Conservation (phyloP, 805 yeast genomes). For the Schizosaccharomyces japonicus region DNA sequence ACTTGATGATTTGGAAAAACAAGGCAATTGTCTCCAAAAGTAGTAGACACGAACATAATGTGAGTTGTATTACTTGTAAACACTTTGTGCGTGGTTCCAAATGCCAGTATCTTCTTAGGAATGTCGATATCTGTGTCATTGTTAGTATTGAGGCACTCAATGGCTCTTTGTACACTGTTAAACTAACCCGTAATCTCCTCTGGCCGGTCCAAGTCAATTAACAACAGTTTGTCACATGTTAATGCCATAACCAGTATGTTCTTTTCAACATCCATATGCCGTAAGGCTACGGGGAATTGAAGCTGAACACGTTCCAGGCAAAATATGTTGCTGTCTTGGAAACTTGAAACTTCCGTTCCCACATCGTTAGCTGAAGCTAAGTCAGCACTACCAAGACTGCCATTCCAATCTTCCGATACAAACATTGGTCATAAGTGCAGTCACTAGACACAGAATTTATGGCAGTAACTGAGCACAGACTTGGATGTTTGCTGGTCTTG, state of each 20-base stretch:
- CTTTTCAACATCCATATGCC: conserved; percentile 28
- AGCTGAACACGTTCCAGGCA: conserved; percentile 25
- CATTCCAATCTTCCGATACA: not conserved
- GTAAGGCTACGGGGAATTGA: conserved; percentile 26
- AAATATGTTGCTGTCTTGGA: conserved; percentile 9
- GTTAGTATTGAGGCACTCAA: not conserved
- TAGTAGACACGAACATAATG: conserved; percentile 28
- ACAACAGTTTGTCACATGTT: conserved; percentile 27
- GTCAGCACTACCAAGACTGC: not conserved
- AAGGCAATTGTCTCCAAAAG: conserved; percentile 24
- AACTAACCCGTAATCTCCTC: conserved; percentile 25
- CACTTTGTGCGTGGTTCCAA: conserved; percentile 17
- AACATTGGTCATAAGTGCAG: not conserved
- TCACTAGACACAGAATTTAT: not conserved
- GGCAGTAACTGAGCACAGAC: too few relatives aligned
- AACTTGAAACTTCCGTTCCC: not conserved
- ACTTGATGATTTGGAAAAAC: conserved; percentile 21
- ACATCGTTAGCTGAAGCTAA: not conserved
- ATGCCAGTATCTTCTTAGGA: conserved; percentile 13
- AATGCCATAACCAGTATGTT: conserved; percentile 35
- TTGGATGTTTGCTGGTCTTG: too few relatives aligned
- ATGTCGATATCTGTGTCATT: conserved; percentile 14
- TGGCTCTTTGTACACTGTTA: conserved; percentile 14
- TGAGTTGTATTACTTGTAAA: conserved; percentile 30
- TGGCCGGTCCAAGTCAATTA: conserved; percentile 46